Evolutionary conservation across 108 stramenopile genomes (phyloP).

Genomic region (Skeletonema tropicum): DNA sequence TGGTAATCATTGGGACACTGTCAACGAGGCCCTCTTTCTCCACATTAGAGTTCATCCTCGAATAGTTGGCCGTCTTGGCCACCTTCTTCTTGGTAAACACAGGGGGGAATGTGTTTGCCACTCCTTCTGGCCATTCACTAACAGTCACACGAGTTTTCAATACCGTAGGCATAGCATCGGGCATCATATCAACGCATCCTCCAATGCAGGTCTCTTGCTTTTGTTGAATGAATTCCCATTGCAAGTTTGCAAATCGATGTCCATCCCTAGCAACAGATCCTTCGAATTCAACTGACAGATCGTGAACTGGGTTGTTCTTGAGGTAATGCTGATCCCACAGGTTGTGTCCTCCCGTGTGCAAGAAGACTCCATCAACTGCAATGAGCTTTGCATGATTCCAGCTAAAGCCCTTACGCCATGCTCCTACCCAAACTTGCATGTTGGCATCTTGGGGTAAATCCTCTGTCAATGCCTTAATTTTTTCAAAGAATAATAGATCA

Average conservation of each 20-base stretch:
- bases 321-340: slow-evolving; percentile 66
- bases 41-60: background rate
- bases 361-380: slow-evolving; percentile 67
- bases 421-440: slow-evolving; percentile 63
- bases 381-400: slow-evolving; percentile 77
- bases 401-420: slow-evolving; percentile 60
- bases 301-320: slow-evolving; percentile 54
- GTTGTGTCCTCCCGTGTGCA: slow-evolving; percentile 70
- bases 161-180: slow-evolving; percentile 53
- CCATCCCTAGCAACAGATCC: slow-evolving; percentile 59
- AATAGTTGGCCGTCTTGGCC: slow-evolving; percentile 7
- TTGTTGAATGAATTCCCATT: slow-evolving; percentile 59
- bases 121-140: slow-evolving; percentile 42
- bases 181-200: slow-evolving; percentile 52
- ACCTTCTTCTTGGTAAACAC: slow-evolving; percentile 22
- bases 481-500: no score
- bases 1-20: slow-evolving; percentile 43
- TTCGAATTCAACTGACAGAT: slow-evolving; percentile 58
- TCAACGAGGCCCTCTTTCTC: background rate
- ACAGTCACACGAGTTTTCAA: slow-evolving; percentile 45
- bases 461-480: slow-evolving; percentile 51
- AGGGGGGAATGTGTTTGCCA: slow-evolving; percentile 35
- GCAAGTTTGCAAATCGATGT: slow-evolving; percentile 61
- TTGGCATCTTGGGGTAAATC: slow-evolving; percentile 56
- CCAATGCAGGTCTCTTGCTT: slow-evolving; percentile 59